Conservation (phyloP, 495 filamentous ascomycete species). For the Penicillium argentinense region DNA sequence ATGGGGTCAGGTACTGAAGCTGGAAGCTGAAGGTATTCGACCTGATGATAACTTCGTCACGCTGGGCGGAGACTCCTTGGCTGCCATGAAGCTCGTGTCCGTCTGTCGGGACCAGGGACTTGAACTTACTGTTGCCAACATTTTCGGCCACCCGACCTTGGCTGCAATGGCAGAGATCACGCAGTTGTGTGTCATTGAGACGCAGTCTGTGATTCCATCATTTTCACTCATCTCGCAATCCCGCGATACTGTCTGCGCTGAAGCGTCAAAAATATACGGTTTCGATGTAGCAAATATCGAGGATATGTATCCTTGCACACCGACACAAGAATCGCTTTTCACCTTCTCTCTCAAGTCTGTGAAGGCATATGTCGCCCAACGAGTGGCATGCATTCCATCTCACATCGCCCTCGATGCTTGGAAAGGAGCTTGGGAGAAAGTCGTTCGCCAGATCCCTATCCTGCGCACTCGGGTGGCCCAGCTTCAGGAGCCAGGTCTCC, state of each 20-base stretch:
- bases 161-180: slow-evolving; percentile 37
- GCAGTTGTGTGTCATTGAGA: slow-evolving; percentile 8
- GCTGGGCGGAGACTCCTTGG: slow-evolving; percentile 62
- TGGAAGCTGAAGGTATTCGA: slow-evolving; percentile 29
- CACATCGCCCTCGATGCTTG: slow-evolving; percentile 35
- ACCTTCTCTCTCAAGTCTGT: slow-evolving; percentile 56
- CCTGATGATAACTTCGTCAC: slow-evolving; percentile 55
- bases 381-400: slow-evolving; percentile 42
- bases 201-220: slow-evolving; percentile 15
- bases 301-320: slow-evolving; percentile 62
- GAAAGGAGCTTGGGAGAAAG: slow-evolving; percentile 51
- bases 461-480: slow-evolving; percentile 62
- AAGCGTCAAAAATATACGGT: slow-evolving; percentile 32
- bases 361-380: slow-evolving; percentile 59
- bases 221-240: slow-evolving; percentile 39
- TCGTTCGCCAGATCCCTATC: slow-evolving; percentile 48
- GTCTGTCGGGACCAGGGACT: slow-evolving; percentile 32
- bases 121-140: slow-evolving; percentile 35
- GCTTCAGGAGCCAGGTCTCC: slow-evolving; percentile 49
- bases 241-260: slow-evolving; percentile 27
- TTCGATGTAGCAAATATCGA: slow-evolving; percentile 31
- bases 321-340: slow-evolving; percentile 64
- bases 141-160: slow-evolving; percentile 51
- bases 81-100: slow-evolving; percentile 54
- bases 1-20: slow-evolving; percentile 45